Base-by-base conservation (phyloP, 2,329 filamentous ascomycete genomes). In the Myriosclerotinia scirpicola region DNA sequence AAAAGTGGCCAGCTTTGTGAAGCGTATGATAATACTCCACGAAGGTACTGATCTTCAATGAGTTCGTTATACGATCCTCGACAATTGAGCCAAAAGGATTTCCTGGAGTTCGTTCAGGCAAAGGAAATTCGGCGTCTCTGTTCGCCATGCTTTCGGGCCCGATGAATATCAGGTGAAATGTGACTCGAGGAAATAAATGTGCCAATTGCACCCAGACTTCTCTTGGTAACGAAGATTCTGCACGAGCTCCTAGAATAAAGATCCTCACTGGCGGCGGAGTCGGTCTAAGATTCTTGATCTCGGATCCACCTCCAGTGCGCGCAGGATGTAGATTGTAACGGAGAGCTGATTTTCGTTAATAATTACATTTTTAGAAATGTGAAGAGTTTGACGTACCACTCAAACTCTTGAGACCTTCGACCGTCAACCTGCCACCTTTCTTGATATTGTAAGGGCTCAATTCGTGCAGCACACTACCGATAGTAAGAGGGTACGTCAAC, bases 1-100 rank as follows among this genome's bases (percentile, higher is more conserved):
- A 87, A 80, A 98, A 99, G 76, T 93, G 86, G 58, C 92, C 90
- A 0, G 94, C 91, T 77, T 93, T 87, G 80, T 99, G 94, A 73
- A 99, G 86, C 2, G 92, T 98, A 79, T 99, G 94, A 81, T 96
- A 99, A 81, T 99, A 97, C 73, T 99, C 95, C 62, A 98, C 94
- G 75, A 93, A 97, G 0, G 96, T 99, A 77, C 90, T 95, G 75
- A 99, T 96, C 82, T 99, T 99, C 87, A 98, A 88, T 71, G 90
- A 89, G 65, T 90, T 88, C 76, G 90, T 92, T 11, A 99, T 84
- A 63, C 94, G 88, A 78, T 96, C 94, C 80, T 99, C 96, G 17
- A 97, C 87, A 63, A 99, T 85, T n/a, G 91, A 92, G 53, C 95
- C 95, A 73, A 93, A 99, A 0, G 95, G 95, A 76, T 99, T 99